phyloP scores from a whole-genome alignment of 192 early-diverging fungal genomes.

The Chytriomyces confervae region DNA sequence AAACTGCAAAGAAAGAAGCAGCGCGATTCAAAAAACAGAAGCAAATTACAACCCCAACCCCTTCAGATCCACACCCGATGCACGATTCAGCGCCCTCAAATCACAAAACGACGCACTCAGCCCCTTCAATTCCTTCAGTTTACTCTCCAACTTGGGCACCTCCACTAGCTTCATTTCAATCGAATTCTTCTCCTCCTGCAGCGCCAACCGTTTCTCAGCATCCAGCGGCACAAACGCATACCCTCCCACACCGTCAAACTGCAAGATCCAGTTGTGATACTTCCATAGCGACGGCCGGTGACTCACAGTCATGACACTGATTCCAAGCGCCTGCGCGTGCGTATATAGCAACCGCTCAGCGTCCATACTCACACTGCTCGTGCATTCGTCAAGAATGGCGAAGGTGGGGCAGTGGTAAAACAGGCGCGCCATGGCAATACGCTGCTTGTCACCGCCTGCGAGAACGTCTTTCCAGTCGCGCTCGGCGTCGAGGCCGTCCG shows the following conservation, averaged over 20 bases:
- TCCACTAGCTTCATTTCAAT: slow-evolving; percentile 80
- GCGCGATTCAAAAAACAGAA: too few relatives aligned
- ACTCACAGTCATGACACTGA: slow-evolving; percentile 92
- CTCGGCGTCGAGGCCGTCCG: slow-evolving; percentile 85
- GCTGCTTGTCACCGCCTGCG: slow-evolving; percentile 85
- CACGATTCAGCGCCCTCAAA: slow-evolving; percentile 4
- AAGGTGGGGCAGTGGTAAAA: slow-evolving; percentile 96
- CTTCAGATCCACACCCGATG: neutral
- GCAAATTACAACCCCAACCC: too few relatives aligned
- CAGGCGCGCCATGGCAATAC: slow-evolving; percentile 93
- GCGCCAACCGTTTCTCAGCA: slow-evolving; percentile 80
- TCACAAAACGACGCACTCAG: slow-evolving; percentile 43
- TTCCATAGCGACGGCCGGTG: slow-evolving; percentile 96
- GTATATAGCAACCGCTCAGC: slow-evolving; percentile 88
- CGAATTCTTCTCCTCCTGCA: slow-evolving; percentile 90
- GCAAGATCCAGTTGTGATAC: slow-evolving; percentile 93
- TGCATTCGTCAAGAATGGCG: slow-evolving; percentile 97
- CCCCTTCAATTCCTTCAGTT: slow-evolving; percentile 68
- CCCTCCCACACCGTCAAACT: slow-evolving; percentile 96
- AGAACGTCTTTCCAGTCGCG: slow-evolving; percentile 79
- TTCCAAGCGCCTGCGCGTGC: slow-evolving; percentile 70
- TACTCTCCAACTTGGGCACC: slow-evolving; percentile 75
- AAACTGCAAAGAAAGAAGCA: too few relatives aligned
- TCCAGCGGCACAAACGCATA: slow-evolving; percentile 92
- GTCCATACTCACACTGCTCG: slow-evolving; percentile 91